Evolutionary conservation across 208 protist species (phyloP), one percentile per base, ranked within the genome.

Genomic region (Trypanosoma cruzi): DNA sequence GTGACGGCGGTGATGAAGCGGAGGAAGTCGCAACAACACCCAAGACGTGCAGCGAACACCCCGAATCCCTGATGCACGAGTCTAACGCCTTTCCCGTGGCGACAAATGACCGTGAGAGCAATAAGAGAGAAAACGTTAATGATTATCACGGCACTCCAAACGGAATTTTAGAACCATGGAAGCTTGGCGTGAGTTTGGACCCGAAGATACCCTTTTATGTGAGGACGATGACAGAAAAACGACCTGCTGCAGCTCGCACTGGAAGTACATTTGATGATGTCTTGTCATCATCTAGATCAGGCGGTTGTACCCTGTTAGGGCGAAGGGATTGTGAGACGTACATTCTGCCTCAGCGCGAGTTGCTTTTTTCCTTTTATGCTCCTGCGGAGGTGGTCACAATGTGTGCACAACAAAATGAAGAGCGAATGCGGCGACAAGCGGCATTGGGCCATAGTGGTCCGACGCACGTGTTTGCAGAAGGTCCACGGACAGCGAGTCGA

Each of bases 311-410:
- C 0, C 63, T 84, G 55, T 24, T 90, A 8, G 86, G 84, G 16
- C 75, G 83, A 24, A 32, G 57, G 1, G 86, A 95, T 49, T 84
- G 80, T 36, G 86, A 95, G 65, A 90, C 75, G 3, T 95, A 91
- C 64, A 32, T 95, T 22, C 34, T 92, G 4, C 89, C 89, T 2
- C 89, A 92, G 64, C 89, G 85, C 37, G 89, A 95, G 55, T 76
- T 95, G 11, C 74, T 93, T 2, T 59, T 95, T 26, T 79, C 73
- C 22, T 75, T 92, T 18, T 64, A 84, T 64, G 81, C 86, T 24
- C 89, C 89, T 4, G 37, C 34, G 1, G 62, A 68, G 37, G 85
- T 84, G 13, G 56, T 71, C 20, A 42, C 52, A 20, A 76, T 89
- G 74, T 92, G 86, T 58, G 62, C 54, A 6, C 61, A 73, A 53